Evolutionary conservation across 2,329 filamentous ascomycete genomes (phyloP).

Genomic region (Cladosporium sp.): DNA sequence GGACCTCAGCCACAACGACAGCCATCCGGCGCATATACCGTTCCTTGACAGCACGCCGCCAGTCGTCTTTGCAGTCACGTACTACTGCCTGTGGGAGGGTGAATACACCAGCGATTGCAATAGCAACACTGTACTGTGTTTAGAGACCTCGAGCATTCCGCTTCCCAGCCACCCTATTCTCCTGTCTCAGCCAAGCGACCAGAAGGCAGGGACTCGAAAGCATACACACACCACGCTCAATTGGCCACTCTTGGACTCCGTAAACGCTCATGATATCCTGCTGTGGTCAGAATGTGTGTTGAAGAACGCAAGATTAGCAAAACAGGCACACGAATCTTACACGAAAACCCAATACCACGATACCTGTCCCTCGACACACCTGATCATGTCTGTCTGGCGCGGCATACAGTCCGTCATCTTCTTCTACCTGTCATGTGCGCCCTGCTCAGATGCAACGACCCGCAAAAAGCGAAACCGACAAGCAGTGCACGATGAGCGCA

Average conservation of each 20-base stretch:
- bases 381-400: conserved; percentile 36
- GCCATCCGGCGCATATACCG: neutral
- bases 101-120: no score
- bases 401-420: conserved; percentile 71
- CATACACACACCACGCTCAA: neutral
- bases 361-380: neutral
- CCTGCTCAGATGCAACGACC: conserved; percentile 68
- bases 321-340: neutral
- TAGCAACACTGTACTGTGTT: no score
- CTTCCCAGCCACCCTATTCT: conserved; percentile 6
- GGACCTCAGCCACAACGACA: neutral
- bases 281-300: conserved; percentile 7
- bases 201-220: conserved; percentile 1
- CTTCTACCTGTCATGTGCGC: conserved; percentile 72
- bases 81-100: no score
- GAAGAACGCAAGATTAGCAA: neutral
- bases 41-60: no score
- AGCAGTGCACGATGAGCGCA: conserved; percentile 59
- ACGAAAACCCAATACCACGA: neutral
- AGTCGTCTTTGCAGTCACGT: no score
- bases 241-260: neutral
- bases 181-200: conserved; percentile 9
- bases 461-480: conserved; percentile 67
- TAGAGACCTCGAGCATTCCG: neutral
- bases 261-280: neutral